phyloP scores from a whole-genome alignment of 2,329 filamentous ascomycete species.

The Amphichorda felina region DNA sequence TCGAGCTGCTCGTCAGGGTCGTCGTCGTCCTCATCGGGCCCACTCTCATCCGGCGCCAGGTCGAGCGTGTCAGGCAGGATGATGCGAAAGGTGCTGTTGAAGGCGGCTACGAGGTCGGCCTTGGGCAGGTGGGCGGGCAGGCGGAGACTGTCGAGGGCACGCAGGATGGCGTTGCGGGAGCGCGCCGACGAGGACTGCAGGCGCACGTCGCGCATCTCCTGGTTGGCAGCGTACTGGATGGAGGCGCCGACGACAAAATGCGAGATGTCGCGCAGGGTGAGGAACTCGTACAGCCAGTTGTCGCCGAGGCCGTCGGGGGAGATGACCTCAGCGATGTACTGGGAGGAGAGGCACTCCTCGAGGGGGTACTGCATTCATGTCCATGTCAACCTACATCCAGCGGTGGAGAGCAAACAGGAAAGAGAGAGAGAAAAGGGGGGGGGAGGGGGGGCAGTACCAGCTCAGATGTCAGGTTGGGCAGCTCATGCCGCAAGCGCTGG shows the following conservation, averaged over 20 bases:
- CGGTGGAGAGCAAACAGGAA: too few species aligned
- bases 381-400: slow-evolving; percentile 4
- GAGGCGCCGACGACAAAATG: slow-evolving; percentile 25
- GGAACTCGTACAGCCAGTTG: slow-evolving; percentile 23
- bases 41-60: slow-evolving; percentile 9
- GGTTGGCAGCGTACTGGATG: slow-evolving; percentile 21
- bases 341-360: slow-evolving; percentile 18
- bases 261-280: slow-evolving; percentile 24
- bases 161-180: slow-evolving; percentile 23
- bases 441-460: slow-evolving; percentile 12
- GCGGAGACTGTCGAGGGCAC: slow-evolving; percentile 19
- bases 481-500: slow-evolving; percentile 15
- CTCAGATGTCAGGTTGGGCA: slow-evolving; percentile 22
- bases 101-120: slow-evolving; percentile 19
- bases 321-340: slow-evolving; percentile 20
- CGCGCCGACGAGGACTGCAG: slow-evolving; percentile 19
- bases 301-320: slow-evolving; percentile 8
- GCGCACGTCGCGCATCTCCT: slow-evolving; percentile 18
- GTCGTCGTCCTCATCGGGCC: too few species aligned
- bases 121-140: slow-evolving; percentile 20
- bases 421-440: too few species aligned
- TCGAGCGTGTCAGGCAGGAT: slow-evolving; percentile 24
- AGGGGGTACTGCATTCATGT: slow-evolving; percentile 26
- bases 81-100: slow-evolving; percentile 21
- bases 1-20: slow-evolving; percentile 18